phyloP scores from a whole-genome alignment of 306 rosid species.

The Prunus mongolica region DNA sequence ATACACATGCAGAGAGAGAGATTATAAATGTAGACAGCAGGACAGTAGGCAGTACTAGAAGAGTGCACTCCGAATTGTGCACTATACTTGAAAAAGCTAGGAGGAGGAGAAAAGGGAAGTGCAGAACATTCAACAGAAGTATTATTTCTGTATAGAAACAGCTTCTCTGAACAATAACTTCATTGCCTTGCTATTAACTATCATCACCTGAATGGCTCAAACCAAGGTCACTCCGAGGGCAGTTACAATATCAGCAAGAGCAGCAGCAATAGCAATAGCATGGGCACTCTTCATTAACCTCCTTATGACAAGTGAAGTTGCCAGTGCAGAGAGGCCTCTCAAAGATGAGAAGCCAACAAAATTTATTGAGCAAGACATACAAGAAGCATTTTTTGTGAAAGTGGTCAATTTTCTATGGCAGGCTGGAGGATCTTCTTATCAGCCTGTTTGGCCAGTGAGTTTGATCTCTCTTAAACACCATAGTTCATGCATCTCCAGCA shows the following conservation, averaged over 20 bases:
- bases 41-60: slow-evolving; percentile 11
- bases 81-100: background rate
- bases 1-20: background rate
- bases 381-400: slow-evolving; percentile 31
- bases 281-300: slow-evolving; percentile 40
- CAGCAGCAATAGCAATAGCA: slow-evolving; percentile 18
- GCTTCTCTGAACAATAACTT: background rate
- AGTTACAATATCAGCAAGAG: slow-evolving; percentile 25
- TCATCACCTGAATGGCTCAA: slow-evolving; percentile 41
- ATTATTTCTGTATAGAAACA: background rate
- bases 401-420: slow-evolving; percentile 50
- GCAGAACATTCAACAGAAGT: background rate
- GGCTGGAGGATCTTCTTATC: slow-evolving; percentile 48
- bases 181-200: background rate
- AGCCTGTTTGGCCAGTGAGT: slow-evolving; percentile 84
- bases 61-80: slow-evolving; percentile 14
- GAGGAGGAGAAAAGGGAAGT: background rate
- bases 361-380: slow-evolving; percentile 9
- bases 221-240: slow-evolving; percentile 21
- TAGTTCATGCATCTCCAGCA: too few species aligned
- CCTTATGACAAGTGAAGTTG: slow-evolving; percentile 35
- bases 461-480: background rate
- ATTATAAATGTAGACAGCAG: slow-evolving; percentile 15
- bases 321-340: slow-evolving; percentile 48
- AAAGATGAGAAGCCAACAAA: slow-evolving; percentile 30